Conservation (phyloP, 495 filamentous ascomycete species). For the Trichocladium uniseriatum region DNA sequence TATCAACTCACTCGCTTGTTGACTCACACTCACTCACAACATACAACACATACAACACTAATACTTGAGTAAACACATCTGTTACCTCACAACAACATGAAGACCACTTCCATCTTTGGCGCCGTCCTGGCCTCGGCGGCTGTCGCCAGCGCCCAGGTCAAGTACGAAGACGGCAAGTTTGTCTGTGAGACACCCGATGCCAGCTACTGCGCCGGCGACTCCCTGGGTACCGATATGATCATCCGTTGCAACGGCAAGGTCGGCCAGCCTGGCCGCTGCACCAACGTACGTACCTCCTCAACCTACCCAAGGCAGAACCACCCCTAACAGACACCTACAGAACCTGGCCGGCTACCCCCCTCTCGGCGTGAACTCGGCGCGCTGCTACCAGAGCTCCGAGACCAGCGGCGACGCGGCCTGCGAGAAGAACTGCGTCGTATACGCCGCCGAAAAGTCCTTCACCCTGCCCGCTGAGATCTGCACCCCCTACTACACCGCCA, state of each 20-base stretch:
- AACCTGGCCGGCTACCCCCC: conserved; percentile 25
- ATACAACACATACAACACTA: not conserved
- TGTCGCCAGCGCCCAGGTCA: conserved; percentile 22
- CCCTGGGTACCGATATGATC: conserved; percentile 27
- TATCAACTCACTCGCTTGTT: not conserved
- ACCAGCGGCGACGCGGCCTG: conserved; percentile 25
- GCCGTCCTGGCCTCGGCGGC: conserved; percentile 18
- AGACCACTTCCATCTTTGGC: conserved; percentile 20
- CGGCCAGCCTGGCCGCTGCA: conserved; percentile 18
- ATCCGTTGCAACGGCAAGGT: conserved; percentile 22
- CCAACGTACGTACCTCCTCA: conserved; percentile 12
- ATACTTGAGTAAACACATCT: too few species aligned
- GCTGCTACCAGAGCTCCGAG: conserved; percentile 20
- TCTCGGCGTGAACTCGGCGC: conserved; percentile 13
- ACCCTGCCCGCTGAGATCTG: conserved; percentile 19
- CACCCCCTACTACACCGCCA: conserved; percentile 17
- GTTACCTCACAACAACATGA: conserved; percentile 18
- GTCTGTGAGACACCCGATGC: conserved; percentile 19
- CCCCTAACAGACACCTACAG: conserved; percentile 6
- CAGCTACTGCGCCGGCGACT: conserved; percentile 24
- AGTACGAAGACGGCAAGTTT: conserved; percentile 8
- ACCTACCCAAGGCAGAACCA: not conserved
- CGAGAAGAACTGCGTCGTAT: conserved; percentile 33
- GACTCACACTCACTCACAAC: not conserved
- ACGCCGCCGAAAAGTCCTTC: conserved; percentile 14